These are phyloP conservation scores for Nemania abortiva DNA, from an alignment of 2,329 filamentous ascomycete species.

Conservation along the genomic window DNA sequence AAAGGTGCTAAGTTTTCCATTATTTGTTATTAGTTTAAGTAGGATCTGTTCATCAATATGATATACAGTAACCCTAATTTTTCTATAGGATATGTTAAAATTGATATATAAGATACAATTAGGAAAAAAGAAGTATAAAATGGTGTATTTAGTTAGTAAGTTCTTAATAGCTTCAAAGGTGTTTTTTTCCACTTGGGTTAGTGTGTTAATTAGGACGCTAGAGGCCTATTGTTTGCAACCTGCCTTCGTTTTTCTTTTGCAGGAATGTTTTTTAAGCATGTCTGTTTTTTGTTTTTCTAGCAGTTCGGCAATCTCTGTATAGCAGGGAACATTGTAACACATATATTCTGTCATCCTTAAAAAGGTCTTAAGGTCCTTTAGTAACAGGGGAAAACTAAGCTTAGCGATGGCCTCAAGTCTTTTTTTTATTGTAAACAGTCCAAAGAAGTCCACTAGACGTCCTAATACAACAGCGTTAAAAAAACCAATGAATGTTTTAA, in stretches of 20 bases:
- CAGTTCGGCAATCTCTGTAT: not conserved
- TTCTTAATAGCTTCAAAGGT: not conserved
- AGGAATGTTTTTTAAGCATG: not conserved
- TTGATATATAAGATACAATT: not conserved
- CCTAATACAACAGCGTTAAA: not conserved
- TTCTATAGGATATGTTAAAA: not conserved
- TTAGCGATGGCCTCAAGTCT: not conserved
- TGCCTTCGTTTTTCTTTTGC: too few relatives aligned
- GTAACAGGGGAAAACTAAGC: not conserved
- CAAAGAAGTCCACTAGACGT: not conserved
- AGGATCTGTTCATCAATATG: not conserved
- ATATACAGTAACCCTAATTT: not conserved
- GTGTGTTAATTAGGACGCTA: not conserved
- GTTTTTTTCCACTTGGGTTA: not conserved
- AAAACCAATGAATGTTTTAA: not conserved
- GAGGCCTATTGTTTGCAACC: too few relatives aligned
- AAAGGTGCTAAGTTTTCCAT: not conserved
- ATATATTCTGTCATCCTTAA: conserved; percentile 4
- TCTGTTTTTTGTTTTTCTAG: not conserved
- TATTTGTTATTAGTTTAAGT: not conserved
- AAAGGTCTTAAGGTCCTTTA: conserved; percentile 10
- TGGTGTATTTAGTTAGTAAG: not conserved
- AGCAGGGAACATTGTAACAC: not conserved
- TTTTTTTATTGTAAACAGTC: not conserved
- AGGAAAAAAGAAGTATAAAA: not conserved